These are phyloP conservation scores for Linnemannia elongata DNA, from an alignment of 192 early-diverging fungal species.

Conservation along the genomic window DNA sequence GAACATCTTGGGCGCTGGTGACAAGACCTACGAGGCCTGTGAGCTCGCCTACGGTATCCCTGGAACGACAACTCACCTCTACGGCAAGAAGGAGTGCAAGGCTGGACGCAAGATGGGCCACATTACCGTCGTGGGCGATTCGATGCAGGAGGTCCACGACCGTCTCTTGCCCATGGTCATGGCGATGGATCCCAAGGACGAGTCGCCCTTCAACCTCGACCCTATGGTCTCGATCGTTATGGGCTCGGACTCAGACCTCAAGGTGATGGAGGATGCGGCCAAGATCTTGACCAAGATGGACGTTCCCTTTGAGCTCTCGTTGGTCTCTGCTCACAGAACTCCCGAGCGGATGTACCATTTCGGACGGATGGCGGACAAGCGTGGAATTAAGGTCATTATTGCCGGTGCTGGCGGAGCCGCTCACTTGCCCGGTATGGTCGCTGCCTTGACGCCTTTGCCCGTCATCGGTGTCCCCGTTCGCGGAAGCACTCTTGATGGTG, in stretches of 20 bases:
- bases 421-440: conserved; percentile 99
- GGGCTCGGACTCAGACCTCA: conserved; percentile 98
- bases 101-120: conserved; percentile 98
- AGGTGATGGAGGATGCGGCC: conserved; percentile 93
- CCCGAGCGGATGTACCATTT: conserved; percentile 94
- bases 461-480: conserved; percentile 98
- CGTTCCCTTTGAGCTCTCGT: conserved; percentile 96
- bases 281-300: conserved; percentile 89
- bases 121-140: conserved; percentile 92
- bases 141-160: conserved; percentile 82
- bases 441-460: conserved; percentile 95
- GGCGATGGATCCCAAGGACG: conserved; percentile 70
- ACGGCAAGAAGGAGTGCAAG: conserved; percentile 93
- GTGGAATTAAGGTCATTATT: conserved; percentile 97
- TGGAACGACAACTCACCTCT: conserved; percentile 93
- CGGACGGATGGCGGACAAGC: conserved; percentile 85
- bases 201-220: conserved; percentile 60
- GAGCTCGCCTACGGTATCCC: conserved; percentile 79
- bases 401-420: conserved; percentile 99
- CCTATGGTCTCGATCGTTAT: conserved; percentile 98
- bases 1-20: conserved; percentile 89
- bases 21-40: conserved; percentile 74
- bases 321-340: conserved; percentile 98
- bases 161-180: conserved; percentile 72
- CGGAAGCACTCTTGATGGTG: conserved; percentile 91